Conservation (phyloP, 1,284 basidiomycete genomes). For the Coriolopsis trogii region DNA sequence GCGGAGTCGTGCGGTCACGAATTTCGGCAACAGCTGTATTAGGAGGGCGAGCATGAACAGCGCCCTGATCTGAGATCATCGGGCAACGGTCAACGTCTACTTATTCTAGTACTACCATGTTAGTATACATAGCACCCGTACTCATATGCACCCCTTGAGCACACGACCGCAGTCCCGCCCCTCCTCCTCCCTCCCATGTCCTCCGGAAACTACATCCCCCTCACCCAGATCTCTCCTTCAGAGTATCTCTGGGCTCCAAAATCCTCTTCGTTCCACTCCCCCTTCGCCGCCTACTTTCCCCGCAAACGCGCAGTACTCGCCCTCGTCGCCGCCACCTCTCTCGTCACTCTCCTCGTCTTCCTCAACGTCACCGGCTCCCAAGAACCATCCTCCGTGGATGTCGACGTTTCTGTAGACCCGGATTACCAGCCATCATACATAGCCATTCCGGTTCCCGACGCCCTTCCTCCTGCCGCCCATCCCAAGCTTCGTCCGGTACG, state of each 20-base stretch:
- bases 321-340: slow-evolving; percentile 20
- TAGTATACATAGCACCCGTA: too few relatives aligned
- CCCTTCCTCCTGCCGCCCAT: slow-evolving; percentile 12
- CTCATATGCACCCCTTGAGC: too few relatives aligned
- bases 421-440: slow-evolving; percentile 25
- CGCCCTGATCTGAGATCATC: too few relatives aligned
- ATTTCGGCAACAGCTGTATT: too few relatives aligned
- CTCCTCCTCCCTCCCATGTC: slow-evolving; percentile 21
- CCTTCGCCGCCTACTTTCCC: slow-evolving; percentile 13
- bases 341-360: slow-evolving; percentile 26
- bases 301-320: slow-evolving; percentile 27
- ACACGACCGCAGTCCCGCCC: too few relatives aligned
- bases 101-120: too few relatives aligned
- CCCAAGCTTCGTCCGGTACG: slow-evolving; percentile 25
- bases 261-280: not conserved
- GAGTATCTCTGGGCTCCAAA: slow-evolving; percentile 10
- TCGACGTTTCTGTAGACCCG: slow-evolving; percentile 7
- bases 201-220: slow-evolving; percentile 29
- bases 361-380: slow-evolving; percentile 14
- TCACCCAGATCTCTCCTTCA: slow-evolving; percentile 24
- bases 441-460: slow-evolving; percentile 24
- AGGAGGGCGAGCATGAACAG: too few relatives aligned
- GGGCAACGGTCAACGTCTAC: too few relatives aligned
- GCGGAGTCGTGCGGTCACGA: too few relatives aligned
- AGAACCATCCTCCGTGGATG: slow-evolving; percentile 17